Conservation (phyloP, 768 basidiomycete genomes). For the Amanita thiersii region DNA sequence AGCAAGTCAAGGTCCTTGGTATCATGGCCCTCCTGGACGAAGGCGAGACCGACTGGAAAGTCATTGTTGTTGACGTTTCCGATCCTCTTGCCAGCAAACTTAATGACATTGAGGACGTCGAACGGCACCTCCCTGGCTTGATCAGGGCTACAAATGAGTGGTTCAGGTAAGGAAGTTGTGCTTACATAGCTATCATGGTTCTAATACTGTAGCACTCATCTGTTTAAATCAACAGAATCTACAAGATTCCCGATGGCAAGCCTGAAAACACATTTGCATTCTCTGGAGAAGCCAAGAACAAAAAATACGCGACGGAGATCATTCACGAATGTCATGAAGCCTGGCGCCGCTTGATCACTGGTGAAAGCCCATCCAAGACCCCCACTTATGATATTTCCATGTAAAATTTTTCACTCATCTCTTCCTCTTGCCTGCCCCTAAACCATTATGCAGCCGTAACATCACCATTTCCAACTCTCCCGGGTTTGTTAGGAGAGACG, state of each 20-base stretch:
- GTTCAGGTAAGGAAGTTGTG: conserved; percentile 65
- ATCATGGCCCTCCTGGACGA: conserved; percentile 99
- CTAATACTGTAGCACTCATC: conserved; percentile 3
- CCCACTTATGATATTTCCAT: conserved; percentile 72
- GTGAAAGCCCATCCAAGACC: conserved; percentile 71
- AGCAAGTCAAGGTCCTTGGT: conserved; percentile 99
- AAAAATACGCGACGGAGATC: conserved; percentile 98
- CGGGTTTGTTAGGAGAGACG: conserved; percentile 54
- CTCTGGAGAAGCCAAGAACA: conserved; percentile 99
- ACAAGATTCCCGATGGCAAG: conserved; percentile 95
- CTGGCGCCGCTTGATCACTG: conserved; percentile 88
- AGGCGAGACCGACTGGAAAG: conserved; percentile 99
- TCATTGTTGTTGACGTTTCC: conserved; percentile 93
- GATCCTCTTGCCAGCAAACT: conserved; percentile 95
- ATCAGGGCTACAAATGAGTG: conserved; percentile 98
- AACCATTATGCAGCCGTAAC: conserved; percentile 53
- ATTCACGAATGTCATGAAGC: conserved; percentile 98
- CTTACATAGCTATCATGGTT: conserved; percentile 2
- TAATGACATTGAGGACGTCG: conserved; percentile 99
- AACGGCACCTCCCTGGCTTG: conserved; percentile 93
- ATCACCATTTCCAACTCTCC: conserved; percentile 68
- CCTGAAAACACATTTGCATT: conserved; percentile 98
- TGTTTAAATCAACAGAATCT: conserved; percentile 63
- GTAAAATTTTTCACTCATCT: conserved; percentile 39
- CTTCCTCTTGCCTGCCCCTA: conserved; percentile 5